Evolutionary conservation across 257 asterid species (phyloP).

Genomic region (Apocynum venetum): DNA sequence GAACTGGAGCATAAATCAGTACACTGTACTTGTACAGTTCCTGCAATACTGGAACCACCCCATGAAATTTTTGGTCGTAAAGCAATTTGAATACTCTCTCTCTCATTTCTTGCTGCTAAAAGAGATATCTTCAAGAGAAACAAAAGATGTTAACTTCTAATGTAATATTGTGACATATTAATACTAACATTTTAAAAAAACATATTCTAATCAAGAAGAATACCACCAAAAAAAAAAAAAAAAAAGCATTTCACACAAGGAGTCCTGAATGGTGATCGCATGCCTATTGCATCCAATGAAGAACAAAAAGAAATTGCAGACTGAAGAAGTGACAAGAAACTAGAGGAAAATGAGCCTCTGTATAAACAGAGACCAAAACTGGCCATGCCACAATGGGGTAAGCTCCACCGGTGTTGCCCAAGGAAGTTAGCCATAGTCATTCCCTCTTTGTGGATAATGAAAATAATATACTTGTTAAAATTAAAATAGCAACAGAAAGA

Average conservation of each 20-base stretch:
- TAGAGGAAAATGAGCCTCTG: not conserved
- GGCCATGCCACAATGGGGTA: not conserved
- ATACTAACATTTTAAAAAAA: not conserved
- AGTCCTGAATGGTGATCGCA: not conserved
- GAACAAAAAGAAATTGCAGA: not conserved
- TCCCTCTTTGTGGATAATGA: not conserved
- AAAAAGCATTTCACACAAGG: not conserved
- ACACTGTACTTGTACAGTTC: slow-evolving; percentile 74
- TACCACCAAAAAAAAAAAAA: not conserved
- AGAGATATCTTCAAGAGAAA: slow-evolving; percentile 78
- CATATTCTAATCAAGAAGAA: not conserved
- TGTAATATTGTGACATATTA: slow-evolving; percentile 11
- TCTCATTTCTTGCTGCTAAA: slow-evolving; percentile 94
- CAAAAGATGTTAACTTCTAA: slow-evolving; percentile 28
- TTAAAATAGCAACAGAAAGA: not conserved
- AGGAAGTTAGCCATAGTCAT: not conserved
- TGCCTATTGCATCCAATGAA: not conserved
- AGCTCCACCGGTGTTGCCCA: not conserved
- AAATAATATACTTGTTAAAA: not conserved
- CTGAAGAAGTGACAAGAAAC: not conserved
- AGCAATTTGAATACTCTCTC: slow-evolving; percentile 92
- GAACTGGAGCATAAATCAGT: slow-evolving; percentile 72
- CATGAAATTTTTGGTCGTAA: slow-evolving; percentile 93
- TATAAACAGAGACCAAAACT: not conserved
- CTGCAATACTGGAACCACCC: slow-evolving; percentile 75